Evolutionary conservation across 768 basidiomycete genomes (phyloP).

Genomic region (Boletellus sp.): DNA sequence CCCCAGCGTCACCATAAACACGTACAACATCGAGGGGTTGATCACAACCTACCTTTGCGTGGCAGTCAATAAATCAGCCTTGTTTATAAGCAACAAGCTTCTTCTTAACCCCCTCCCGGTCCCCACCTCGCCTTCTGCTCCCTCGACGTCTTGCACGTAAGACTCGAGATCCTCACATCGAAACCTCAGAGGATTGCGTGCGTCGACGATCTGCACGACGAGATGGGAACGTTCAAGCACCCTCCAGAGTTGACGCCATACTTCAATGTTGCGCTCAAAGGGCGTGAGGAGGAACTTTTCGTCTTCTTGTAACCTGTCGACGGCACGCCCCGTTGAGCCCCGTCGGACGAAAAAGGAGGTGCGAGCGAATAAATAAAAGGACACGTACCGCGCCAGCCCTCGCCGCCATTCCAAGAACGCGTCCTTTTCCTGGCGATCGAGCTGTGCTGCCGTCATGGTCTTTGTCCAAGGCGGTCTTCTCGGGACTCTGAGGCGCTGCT

Average conservation of each 20-base stretch:
- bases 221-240: constrained; percentile 94
- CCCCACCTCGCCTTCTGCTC: constrained; percentile 74
- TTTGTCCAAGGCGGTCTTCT: constrained; percentile 88
- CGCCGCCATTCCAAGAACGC: constrained; percentile 93
- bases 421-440: constrained; percentile 87
- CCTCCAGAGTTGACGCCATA: constrained; percentile 98
- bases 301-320: constrained; percentile 73
- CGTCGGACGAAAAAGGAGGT: not conserved
- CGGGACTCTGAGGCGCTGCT: constrained; percentile 76
- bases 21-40: not conserved
- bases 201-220: constrained; percentile 94
- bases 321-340: not conserved
- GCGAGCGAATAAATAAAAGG: not conserved
- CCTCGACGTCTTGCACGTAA: constrained; percentile 83
- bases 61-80: constrained; percentile 85
- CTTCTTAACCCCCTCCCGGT: constrained; percentile 70
- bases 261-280: constrained; percentile 96
- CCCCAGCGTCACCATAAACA: constrained; percentile 23
- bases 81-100: constrained; percentile 88
- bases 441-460: constrained; percentile 65
- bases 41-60: constrained; percentile 67
- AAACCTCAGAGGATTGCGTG: constrained; percentile 89
- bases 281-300: constrained; percentile 89
- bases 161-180: constrained; percentile 88
- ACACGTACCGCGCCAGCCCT: constrained; percentile 81